These are phyloP conservation scores for Scheffersomyces amazonensis DNA, from an alignment of 805 yeast species.

Conservation along the genomic window DNA sequence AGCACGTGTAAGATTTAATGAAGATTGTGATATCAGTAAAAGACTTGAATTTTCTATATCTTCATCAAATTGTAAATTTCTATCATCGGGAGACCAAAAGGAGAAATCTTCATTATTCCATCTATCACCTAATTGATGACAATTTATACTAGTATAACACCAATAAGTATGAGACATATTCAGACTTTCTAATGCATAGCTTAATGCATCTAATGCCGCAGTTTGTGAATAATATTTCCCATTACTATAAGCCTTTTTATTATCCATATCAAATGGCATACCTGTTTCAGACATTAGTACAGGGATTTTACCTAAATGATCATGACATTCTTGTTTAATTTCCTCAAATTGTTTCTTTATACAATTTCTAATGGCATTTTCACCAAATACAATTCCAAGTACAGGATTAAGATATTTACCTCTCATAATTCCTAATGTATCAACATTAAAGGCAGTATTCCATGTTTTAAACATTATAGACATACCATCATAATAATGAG, in stretches of 20 bases:
- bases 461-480: constrained; percentile 89
- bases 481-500: constrained; percentile 95
- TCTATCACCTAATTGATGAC: constrained; percentile 82
- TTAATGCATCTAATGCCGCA: constrained; percentile 78
- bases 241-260: constrained; percentile 61
- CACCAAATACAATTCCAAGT: constrained; percentile 79
- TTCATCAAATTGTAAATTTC: constrained; percentile 15
- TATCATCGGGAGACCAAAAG: constrained; percentile 72
- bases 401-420: constrained; percentile 71
- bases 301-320: constrained; percentile 68
- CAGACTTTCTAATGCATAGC: constrained; percentile 73
- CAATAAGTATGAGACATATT: constrained; percentile 76
- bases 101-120: constrained; percentile 97
- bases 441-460: constrained; percentile 81
- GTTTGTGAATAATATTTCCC: constrained; percentile 76
- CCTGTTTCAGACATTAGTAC: constrained; percentile 92
- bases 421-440: constrained; percentile 84
- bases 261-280: constrained; percentile 94
- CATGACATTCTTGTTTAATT: constrained; percentile 61
- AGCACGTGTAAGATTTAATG: background rate
- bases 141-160: constrained; percentile 74
- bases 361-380: constrained; percentile 69
- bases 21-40: background rate
- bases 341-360: constrained; percentile 65
- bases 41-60: constrained; percentile 10